Conservation (phyloP, 2,329 filamentous ascomycete species). For the Talaromyces funiculosus region DNA sequence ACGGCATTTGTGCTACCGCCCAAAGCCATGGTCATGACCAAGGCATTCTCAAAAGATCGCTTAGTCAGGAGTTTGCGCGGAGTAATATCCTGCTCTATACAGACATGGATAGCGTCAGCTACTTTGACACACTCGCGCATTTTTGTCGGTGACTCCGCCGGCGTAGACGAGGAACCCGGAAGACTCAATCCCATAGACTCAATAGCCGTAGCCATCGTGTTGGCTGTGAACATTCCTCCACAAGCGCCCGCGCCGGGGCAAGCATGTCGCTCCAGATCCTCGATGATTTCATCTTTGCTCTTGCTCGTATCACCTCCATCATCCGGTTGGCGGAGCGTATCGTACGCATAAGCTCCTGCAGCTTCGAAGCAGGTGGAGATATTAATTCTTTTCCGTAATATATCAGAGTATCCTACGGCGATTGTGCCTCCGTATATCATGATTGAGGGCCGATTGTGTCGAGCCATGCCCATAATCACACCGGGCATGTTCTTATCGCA, state of each 20-base stretch:
- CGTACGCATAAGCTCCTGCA: constrained; percentile 73
- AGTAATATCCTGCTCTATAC: constrained; percentile 76
- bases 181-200: constrained; percentile 81
- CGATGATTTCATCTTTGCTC: constrained; percentile 70
- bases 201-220: constrained; percentile 87
- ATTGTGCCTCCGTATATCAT: constrained; percentile 97
- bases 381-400: constrained; percentile 75
- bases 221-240: constrained; percentile 91
- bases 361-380: constrained; percentile 86
- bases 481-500: constrained; percentile 99
- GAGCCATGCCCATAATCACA: constrained; percentile 80
- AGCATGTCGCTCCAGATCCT: constrained; percentile 73
- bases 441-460: constrained; percentile 84
- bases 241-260: constrained; percentile 77
- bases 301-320: constrained; percentile 59
- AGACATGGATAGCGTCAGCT: constrained; percentile 69
- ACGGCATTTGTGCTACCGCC: constrained; percentile 86
- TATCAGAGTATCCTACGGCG: constrained; percentile 72
- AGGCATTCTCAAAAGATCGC: constrained; percentile 76
- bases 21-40: constrained; percentile 87
- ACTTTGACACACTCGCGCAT: constrained; percentile 79
- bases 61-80: constrained; percentile 76
- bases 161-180: constrained; percentile 77
- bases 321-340: constrained; percentile 64
- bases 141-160: constrained; percentile 75